Evolutionary conservation across 495 filamentous ascomycete species (phyloP), one percentile per base, ranked within the genome.

Genomic region (Tuber magnatum): DNA sequence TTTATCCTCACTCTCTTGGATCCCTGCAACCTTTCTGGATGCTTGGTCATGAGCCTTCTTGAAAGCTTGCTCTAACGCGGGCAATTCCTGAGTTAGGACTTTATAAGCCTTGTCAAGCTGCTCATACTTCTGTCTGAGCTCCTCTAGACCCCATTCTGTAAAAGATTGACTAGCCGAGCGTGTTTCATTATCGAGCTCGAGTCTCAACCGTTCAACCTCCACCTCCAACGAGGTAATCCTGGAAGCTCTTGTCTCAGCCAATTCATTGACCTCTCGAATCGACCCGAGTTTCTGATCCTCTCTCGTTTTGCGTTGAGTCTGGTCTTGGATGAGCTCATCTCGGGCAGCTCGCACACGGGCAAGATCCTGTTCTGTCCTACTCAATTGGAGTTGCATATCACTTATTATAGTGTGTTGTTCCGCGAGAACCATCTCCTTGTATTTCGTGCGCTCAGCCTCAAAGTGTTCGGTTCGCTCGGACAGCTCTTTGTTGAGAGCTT

Each of bases 401-500:
- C 86, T 87, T 40, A 92, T 87, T 7, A 88, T 84, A 43, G 83
- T 85, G 71, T 93, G 89, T 0, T 89, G 87, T 83, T 99, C 96
- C 40, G 88, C 88, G 72, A 98, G 92, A 14, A 98, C 83, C 76
- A 91, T 88, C 42, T 89, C 87, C 61, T 92, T 92, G 83, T 92
- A 97, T 51, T 90, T 87, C 22, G 92, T 94, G 56, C 95, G 85
- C 84, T 98, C 95, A 2, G 92, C 89, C 74, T 94, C 92, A 72
- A 92, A 85, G 80, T 92, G 95, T 82, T 93, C 90, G 1, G 92
- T 91, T 78, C 95, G 93, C 82, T 97, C 92, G 18, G 91, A 90
- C 41, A 97, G 85, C 77, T 94, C 90, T 69, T 91, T 90, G 81
- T 97, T 97, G 24, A 90, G 91, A 20, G 94, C 93, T 83, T 98